Evolutionary conservation across 345 rosid species (phyloP).

Genomic region (Citrus unshiu): DNA sequence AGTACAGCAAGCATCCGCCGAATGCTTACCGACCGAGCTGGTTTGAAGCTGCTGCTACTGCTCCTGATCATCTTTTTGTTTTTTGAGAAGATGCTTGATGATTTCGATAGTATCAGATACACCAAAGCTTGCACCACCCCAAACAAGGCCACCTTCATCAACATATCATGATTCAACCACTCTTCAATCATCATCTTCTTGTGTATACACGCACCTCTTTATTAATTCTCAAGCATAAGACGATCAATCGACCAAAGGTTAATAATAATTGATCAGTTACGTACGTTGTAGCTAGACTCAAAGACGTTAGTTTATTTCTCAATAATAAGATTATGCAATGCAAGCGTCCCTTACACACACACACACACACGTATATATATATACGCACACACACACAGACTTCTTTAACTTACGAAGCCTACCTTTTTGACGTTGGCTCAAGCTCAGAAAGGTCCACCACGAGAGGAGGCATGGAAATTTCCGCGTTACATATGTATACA

Average conservation of each 20-base stretch:
- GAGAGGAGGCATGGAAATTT: not conserved
- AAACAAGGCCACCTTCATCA: conserved; percentile 45
- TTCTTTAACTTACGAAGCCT: not conserved
- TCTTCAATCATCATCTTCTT: not conserved
- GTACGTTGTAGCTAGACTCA: too few relatives aligned
- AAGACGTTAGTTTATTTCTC: too few relatives aligned
- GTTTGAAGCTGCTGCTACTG: conserved; percentile 39
- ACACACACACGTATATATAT: too few relatives aligned
- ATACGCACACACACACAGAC: not conserved
- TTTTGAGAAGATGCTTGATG: conserved; percentile 58
- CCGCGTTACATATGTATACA: not conserved
- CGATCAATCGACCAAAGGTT: too few relatives aligned
- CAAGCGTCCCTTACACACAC: too few relatives aligned
- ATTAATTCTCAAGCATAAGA: too few relatives aligned
- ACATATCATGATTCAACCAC: not conserved
- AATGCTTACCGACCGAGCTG: conserved; percentile 50
- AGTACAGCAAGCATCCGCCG: conserved; percentile 37
- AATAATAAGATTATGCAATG: too few relatives aligned
- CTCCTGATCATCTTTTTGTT: not conserved
- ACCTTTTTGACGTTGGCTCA: conserved; percentile 4
- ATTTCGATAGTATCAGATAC: conserved; percentile 55
- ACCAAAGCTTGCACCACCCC: conserved; percentile 55
- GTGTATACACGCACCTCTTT: too few relatives aligned
- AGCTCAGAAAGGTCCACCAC: not conserved
- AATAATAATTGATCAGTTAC: too few relatives aligned